These are phyloP conservation scores for Sordariomycetes sp. DNA, from an alignment of 2,329 filamentous ascomycete genomes.

Conservation along the genomic window DNA sequence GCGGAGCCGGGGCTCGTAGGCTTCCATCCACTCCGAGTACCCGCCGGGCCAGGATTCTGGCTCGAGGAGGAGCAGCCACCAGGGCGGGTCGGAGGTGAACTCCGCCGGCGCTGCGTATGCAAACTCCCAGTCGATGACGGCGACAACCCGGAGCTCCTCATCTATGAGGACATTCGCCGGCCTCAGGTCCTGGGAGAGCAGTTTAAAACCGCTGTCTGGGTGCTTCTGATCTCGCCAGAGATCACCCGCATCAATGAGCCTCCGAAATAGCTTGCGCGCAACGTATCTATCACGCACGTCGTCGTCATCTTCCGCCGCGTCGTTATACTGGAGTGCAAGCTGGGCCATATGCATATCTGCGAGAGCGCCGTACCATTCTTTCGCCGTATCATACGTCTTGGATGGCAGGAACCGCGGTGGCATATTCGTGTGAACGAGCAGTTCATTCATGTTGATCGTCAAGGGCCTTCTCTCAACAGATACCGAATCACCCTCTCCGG, in stretches of 20 bases:
- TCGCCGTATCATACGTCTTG: constrained; percentile 15
- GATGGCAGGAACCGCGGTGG: constrained; percentile 13
- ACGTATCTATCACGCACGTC: constrained; percentile 20
- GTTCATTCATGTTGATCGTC: constrained; percentile 26
- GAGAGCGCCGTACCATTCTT: constrained; percentile 20
- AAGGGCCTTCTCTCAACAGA: constrained; percentile 21
- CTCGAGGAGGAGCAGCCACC: constrained; percentile 24
- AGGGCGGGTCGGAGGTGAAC: constrained; percentile 22
- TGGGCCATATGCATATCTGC: constrained; percentile 25
- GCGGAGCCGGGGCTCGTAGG: constrained; percentile 19
- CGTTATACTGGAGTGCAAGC: constrained; percentile 24
- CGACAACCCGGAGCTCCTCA: constrained; percentile 15
- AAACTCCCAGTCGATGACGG: constrained; percentile 30
- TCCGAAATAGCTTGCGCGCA: constrained; percentile 20
- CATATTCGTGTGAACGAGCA: constrained; percentile 13
- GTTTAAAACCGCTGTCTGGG: constrained; percentile 9
- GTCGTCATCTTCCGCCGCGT: constrained; percentile 18
- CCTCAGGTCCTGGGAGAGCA: constrained; percentile 22
- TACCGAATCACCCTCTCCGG: constrained; percentile 12
- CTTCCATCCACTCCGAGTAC: constrained; percentile 16
- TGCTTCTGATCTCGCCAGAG: not conserved
- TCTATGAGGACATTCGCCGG: constrained; percentile 21
- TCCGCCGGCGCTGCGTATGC: constrained; percentile 21
- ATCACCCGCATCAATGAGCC: constrained; percentile 8
- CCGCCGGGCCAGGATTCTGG: constrained; percentile 20